These are phyloP conservation scores for Ilex aquifolium DNA, from an alignment of 257 asterid genomes.

Conservation along the genomic window DNA sequence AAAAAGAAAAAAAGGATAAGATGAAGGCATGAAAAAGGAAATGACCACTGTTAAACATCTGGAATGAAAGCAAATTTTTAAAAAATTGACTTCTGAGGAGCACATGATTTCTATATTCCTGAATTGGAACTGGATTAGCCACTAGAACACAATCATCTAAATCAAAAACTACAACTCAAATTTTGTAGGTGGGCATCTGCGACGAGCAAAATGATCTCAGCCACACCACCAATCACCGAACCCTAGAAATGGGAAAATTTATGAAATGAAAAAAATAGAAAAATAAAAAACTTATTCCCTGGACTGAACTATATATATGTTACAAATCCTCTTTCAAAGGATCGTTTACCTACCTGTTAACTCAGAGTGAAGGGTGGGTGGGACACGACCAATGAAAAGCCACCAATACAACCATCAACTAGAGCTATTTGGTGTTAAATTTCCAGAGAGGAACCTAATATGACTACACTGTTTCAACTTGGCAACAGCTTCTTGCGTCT, in stretches of 20 bases:
- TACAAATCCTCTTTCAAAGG: slow-evolving; percentile 64
- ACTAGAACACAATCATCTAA: slow-evolving; percentile 25
- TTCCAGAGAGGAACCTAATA: slow-evolving; percentile 36
- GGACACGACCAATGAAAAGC: slow-evolving; percentile 20
- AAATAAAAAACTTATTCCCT: slow-evolving; percentile 47
- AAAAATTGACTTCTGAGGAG: not conserved
- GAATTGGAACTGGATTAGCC: not conserved
- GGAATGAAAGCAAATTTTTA: no score
- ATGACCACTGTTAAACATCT: no score
- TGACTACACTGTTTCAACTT: slow-evolving; percentile 54
- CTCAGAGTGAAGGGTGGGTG: slow-evolving; percentile 36
- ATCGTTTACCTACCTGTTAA: slow-evolving; percentile 63
- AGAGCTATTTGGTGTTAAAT: slow-evolving; percentile 26
- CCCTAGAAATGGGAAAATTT: slow-evolving; percentile 17
- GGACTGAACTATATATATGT: slow-evolving; percentile 61
- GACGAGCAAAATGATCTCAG: slow-evolving; percentile 33
- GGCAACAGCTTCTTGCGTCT: slow-evolving; percentile 51
- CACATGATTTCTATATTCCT: not conserved
- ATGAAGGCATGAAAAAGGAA: no score
- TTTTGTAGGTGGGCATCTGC: slow-evolving; percentile 24
- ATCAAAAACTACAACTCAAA: slow-evolving; percentile 38
- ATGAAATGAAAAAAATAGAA: slow-evolving; percentile 1
- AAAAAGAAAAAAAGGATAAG: no score
- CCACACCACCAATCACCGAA: slow-evolving; percentile 36
- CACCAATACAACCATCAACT: slow-evolving; percentile 29